Evolutionary conservation across 306 rosid species (phyloP).

Genomic region (Quercus dentata): DNA sequence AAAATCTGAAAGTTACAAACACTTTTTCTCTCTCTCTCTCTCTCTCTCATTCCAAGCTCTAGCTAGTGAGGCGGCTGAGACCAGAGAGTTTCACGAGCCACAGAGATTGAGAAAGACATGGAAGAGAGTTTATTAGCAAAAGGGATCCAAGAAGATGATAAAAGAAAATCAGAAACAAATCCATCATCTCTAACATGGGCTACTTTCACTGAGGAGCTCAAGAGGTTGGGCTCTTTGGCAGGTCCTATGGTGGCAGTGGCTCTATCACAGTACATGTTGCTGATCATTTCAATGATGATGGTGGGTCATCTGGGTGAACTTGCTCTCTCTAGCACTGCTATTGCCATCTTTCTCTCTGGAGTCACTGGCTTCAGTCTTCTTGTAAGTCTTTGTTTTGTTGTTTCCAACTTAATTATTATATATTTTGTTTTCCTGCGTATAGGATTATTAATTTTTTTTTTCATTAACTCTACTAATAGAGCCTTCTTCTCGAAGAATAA

Average conservation of each 20-base stretch:
- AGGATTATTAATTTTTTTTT: background rate
- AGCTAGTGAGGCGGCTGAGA: background rate
- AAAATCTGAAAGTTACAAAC: background rate
- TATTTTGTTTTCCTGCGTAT: too few relatives aligned
- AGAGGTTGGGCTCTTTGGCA: constrained; percentile 29
- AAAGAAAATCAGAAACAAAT: background rate
- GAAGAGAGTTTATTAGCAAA: constrained; percentile 27
- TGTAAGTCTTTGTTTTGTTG: constrained; percentile 26
- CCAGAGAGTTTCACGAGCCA: background rate
- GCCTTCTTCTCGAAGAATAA: too few relatives aligned
- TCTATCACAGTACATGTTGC: constrained; percentile 44
- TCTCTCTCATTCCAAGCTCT: background rate
- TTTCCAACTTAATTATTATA: too few relatives aligned
- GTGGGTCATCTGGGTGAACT: constrained; percentile 56
- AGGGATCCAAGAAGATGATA: background rate
- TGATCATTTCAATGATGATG: constrained; percentile 46
- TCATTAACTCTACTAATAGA: too few relatives aligned
- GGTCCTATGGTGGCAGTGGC: constrained; percentile 41
- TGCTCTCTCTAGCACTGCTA: constrained; percentile 44
- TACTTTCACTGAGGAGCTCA: constrained; percentile 31
- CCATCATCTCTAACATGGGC: constrained; percentile 14
- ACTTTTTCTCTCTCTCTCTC: too few relatives aligned
- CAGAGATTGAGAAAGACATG: constrained; percentile 4
- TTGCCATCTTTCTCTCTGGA: constrained; percentile 39
- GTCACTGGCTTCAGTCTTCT: constrained; percentile 62